A percentile compares a stretch with the other conserved stretches of the same genome.
These are phyloP conservation scores for Penicillium psychrosexuale DNA, from an alignment of 2,329 filamentous ascomycete species.

Conservation along the genomic window DNA sequence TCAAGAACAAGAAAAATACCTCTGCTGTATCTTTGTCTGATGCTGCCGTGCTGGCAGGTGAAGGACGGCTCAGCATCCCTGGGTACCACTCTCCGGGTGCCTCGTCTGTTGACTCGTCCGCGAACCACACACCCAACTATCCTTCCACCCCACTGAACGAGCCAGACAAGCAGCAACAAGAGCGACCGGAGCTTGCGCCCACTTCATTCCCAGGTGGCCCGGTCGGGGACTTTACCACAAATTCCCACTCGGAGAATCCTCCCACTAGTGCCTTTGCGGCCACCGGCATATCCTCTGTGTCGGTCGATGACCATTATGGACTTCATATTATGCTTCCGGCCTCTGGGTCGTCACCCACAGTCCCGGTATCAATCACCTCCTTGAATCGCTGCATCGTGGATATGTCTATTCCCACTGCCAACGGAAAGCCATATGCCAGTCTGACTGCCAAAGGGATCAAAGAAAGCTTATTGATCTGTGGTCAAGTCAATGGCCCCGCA, in stretches of 20 bases:
- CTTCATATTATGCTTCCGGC: slow-evolving; percentile 74
- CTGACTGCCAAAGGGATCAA: slow-evolving; percentile 67
- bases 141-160: slow-evolving; percentile 39
- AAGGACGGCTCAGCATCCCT: slow-evolving; percentile 46
- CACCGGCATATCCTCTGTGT: slow-evolving; percentile 51
- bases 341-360: slow-evolving; percentile 66
- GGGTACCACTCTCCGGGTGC: slow-evolving; percentile 42
- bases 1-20: slow-evolving; percentile 62
- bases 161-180: slow-evolving; percentile 32
- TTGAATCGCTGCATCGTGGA: slow-evolving; percentile 72
- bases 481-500: slow-evolving; percentile 72
- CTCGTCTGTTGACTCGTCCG: slow-evolving; percentile 43
- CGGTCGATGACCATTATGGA: slow-evolving; percentile 64
- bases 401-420: slow-evolving; percentile 63
- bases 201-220: slow-evolving; percentile 33
- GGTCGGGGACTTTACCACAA: slow-evolving; percentile 21
- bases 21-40: slow-evolving; percentile 56
- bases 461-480: slow-evolving; percentile 70
- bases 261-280: slow-evolving; percentile 57
- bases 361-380: slow-evolving; percentile 69
- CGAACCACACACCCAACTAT: slow-evolving; percentile 35
- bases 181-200: slow-evolving; percentile 36
- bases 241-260: slow-evolving; percentile 19
- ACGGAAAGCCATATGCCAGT: slow-evolving; percentile 65
- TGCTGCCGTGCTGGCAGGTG: slow-evolving; percentile 53